Base-by-base conservation (phyloP, 2,329 filamentous ascomycete species). In the Fusarium sp. region DNA sequence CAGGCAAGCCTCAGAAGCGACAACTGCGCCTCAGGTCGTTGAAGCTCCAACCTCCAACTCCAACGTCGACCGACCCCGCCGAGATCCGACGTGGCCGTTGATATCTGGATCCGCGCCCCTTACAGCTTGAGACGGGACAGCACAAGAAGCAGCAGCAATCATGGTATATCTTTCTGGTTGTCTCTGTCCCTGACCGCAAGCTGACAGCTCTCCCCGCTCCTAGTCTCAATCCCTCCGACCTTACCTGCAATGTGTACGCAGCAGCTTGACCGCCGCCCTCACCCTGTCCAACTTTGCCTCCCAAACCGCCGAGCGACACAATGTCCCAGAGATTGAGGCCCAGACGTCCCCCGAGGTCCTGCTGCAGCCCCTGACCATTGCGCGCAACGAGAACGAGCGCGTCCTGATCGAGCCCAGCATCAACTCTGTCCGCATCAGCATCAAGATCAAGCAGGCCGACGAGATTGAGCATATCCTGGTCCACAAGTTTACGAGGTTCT, bases 361-460 rank as follows among this genome's bases (percentile, higher is more conserved):
- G 23, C 87, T 99, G 66, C 97, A 96, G 77, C 95, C 95, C 16
- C 85, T 99, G 70, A 94, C 92, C 30, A 90, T 99, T 74, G 92
- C 95, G 69, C 91, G 96, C 71, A 99, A 99, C 83, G 95, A 98
- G 83, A 97, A 98, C 81, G 96, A 99, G 88, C 91, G 93, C 75
- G 95, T 99, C 73, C 86, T 97, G 66, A 97, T 98, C 79, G 95
- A 98, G 85, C 95, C 96, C 57, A 96, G 93, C 81, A 92, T 98
- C 84, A 99, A 99, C 88, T 97, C 93, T 74, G 93, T 99, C 74
- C 92, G 96, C 75, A 93, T 99, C 78, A 97, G 94, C 88, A 97
- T 99, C 85, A 94, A 95, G 87, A 98, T 99, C 83, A 99, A 99
- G 86, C 96, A 99, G 86, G 96, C 96, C 68, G 96, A 99, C 82